A percentile compares a stretch with the other conserved stretches of the same genome.
Conservation (phyloP, 768 basidiomycete species). For the Crepidotus variabilis region DNA sequence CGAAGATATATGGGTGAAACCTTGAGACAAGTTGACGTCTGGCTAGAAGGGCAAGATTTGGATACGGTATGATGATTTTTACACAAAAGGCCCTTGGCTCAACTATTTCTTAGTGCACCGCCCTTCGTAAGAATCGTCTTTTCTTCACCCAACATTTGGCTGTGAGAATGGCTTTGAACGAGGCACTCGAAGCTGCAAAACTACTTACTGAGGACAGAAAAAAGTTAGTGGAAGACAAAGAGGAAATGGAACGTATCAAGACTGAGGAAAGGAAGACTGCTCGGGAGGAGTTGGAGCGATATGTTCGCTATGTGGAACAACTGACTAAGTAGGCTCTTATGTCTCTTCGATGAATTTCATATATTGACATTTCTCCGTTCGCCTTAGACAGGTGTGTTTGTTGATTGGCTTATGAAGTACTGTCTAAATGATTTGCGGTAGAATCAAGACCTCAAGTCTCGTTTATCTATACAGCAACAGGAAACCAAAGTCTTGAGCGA, state of each 20-base stretch:
- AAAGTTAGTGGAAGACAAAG: not conserved
- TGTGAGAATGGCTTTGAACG: slow-evolving; percentile 3
- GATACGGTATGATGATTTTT: slow-evolving; percentile 30
- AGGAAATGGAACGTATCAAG: not conserved
- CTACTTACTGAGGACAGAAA: not conserved
- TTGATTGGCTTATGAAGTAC: not conserved
- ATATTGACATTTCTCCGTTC: not conserved
- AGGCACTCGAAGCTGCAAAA: slow-evolving; percentile 1
- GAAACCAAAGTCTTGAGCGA: not conserved
- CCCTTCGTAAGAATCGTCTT: slow-evolving; percentile 14
- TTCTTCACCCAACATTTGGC: slow-evolving; percentile 10
- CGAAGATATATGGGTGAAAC: slow-evolving; percentile 32
- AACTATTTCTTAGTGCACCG: slow-evolving; percentile 10
- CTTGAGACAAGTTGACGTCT: slow-evolving; percentile 45
- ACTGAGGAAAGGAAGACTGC: not conserved
- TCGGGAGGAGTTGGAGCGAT: slow-evolving; percentile 5
- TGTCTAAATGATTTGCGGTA: not conserved
- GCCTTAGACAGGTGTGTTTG: slow-evolving; percentile 3
- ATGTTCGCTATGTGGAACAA: not conserved
- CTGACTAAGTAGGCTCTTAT: not conserved
- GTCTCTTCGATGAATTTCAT: not conserved
- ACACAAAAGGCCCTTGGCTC: slow-evolving; percentile 2
- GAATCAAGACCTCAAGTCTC: slow-evolving; percentile 19
- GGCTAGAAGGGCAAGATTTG: slow-evolving; percentile 39
- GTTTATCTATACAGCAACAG: not conserved